Conservation (phyloP, 768 basidiomycete species). For the Mrakia frigida region DNA sequence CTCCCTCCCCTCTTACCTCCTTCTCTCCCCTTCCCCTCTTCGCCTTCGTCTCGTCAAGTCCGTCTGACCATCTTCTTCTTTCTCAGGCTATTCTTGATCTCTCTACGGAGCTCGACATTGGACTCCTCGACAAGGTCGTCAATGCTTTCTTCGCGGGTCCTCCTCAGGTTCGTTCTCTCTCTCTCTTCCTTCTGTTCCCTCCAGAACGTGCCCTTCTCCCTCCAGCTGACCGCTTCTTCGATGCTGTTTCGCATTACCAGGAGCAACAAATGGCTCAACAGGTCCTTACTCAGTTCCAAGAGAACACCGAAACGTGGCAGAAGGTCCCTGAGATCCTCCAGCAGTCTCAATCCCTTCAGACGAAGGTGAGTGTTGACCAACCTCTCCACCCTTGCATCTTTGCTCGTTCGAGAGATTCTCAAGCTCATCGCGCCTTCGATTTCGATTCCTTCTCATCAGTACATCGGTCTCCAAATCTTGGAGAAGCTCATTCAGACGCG, state of each 20-base stretch:
- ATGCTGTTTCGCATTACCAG: neutral
- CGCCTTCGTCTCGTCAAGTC: neutral
- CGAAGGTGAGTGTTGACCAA: conserved; percentile 51
- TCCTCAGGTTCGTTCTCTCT: conserved; percentile 58
- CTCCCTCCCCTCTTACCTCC: neutral
- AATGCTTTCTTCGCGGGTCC: conserved; percentile 81
- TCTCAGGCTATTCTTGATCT: conserved; percentile 82
- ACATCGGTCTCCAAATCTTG: conserved; percentile 92
- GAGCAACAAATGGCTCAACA: conserved; percentile 95
- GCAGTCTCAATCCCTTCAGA: conserved; percentile 70
- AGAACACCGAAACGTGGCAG: conserved; percentile 94
- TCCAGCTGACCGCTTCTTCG: conserved; percentile 9
- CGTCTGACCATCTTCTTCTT: neutral
- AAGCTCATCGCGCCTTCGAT: neutral
- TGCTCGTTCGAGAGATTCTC: neutral
- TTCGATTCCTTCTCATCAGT: conserved; percentile 52
- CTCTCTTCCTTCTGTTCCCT: neutral
- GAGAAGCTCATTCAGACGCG: conserved; percentile 90
- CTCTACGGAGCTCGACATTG: conserved; percentile 86
- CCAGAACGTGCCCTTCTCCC: neutral
- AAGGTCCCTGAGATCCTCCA: conserved; percentile 92
- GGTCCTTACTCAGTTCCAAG: conserved; percentile 90
- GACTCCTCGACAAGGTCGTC: conserved; percentile 86
- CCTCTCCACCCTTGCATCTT: neutral
- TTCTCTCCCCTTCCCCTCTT: neutral